A percentile compares a stretch with the other conserved stretches of the same genome.
phyloP scores from a whole-genome alignment of 2,329 filamentous ascomycete species.

The Cercospora zeina region DNA sequence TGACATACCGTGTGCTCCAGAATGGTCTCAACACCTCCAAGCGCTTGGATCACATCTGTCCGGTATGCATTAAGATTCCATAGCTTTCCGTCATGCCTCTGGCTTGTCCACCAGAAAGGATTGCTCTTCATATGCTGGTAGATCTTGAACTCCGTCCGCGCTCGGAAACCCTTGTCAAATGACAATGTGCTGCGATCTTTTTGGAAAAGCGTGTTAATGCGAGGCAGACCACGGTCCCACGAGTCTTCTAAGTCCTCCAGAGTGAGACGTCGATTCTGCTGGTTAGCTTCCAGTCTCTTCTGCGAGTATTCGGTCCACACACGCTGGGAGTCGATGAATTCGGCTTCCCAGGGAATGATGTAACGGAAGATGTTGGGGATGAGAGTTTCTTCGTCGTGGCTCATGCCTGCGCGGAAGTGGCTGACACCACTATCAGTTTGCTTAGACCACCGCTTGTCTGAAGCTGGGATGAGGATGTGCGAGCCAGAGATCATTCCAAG shows the following conservation, averaged over 20 bases:
- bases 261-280: constrained; percentile 91
- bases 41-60: constrained; percentile 93
- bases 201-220: constrained; percentile 98
- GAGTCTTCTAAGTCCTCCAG: constrained; percentile 96
- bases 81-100: constrained; percentile 92
- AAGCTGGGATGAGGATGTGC: constrained; percentile 94
- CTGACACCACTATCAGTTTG: constrained; percentile 97
- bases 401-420: constrained; percentile 97
- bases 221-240: constrained; percentile 94
- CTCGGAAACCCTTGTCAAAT: constrained; percentile 97
- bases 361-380: constrained; percentile 99
- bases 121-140: constrained; percentile 99
- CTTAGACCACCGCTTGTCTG: constrained; percentile 97
- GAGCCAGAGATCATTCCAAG: constrained; percentile 98
- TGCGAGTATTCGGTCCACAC: constrained; percentile 99
- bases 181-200: constrained; percentile 95
- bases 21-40: constrained; percentile 97
- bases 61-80: constrained; percentile 83
- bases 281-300: constrained; percentile 93
- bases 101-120: constrained; percentile 99
- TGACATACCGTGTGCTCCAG: constrained; percentile 59
- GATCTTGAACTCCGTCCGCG: constrained; percentile 93
- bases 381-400: constrained; percentile 93
- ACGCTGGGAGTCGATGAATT: constrained; percentile 97
- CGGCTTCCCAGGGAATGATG: constrained; percentile 98